Percentiles rank a stretch among this genome's conserved stretches.
phyloP scores from a whole-genome alignment of 306 rosid species.

The Casuarina equisetifolia region DNA sequence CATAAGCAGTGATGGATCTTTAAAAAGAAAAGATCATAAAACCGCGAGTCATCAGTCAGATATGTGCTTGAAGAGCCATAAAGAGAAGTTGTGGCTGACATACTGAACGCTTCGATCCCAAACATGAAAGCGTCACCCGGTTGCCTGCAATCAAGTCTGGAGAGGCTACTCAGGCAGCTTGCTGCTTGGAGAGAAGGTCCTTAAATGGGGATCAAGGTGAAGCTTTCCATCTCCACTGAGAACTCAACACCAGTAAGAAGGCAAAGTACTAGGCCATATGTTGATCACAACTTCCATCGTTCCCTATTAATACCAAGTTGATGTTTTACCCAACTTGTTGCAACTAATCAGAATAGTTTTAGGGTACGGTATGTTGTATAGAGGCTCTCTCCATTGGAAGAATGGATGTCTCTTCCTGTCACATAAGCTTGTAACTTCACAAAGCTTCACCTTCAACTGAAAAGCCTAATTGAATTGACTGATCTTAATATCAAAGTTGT shows the following conservation, averaged over 20 bases:
- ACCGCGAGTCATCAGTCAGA: slow-evolving; percentile 78
- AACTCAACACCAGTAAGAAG: slow-evolving; percentile 56
- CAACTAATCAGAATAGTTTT: slow-evolving; percentile 14
- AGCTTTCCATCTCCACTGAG: slow-evolving; percentile 75
- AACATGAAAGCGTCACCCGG: slow-evolving; percentile 56
- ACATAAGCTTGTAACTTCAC: background rate
- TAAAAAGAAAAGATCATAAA: too few species aligned
- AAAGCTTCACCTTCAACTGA: background rate
- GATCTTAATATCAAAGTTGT: too few species aligned
- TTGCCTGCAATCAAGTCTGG: slow-evolving; percentile 76
- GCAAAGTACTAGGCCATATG: slow-evolving; percentile 41
- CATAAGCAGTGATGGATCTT: too few species aligned
- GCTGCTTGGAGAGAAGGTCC: slow-evolving; percentile 76
- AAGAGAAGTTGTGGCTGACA: slow-evolving; percentile 94
- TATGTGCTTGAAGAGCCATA: slow-evolving; percentile 78
- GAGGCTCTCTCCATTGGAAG: slow-evolving; percentile 11
- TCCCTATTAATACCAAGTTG: slow-evolving; percentile 19
- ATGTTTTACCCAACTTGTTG: slow-evolving; percentile 8
- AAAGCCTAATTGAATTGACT: too few species aligned
- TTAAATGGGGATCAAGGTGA: slow-evolving; percentile 89
- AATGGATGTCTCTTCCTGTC: background rate
- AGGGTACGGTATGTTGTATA: slow-evolving; percentile 11
- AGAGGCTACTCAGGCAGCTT: slow-evolving; percentile 85
- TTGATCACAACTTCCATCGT: slow-evolving; percentile 22
- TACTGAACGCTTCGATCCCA: slow-evolving; percentile 83